Conservation (phyloP, 805 yeast genomes). For the Ogataea allantospora region DNA sequence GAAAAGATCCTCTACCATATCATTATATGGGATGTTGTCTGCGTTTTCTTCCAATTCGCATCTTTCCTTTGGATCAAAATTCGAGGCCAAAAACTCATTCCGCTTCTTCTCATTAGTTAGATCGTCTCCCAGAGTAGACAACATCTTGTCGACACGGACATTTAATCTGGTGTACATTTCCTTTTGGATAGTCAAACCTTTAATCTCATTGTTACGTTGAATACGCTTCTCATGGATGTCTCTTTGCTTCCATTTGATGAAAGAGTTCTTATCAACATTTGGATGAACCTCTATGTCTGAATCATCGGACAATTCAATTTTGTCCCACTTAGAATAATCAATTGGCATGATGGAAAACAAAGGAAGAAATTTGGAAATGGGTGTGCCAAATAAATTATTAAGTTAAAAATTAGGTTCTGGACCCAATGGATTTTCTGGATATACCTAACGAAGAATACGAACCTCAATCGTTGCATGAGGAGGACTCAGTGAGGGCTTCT, state of each 20-base stretch:
- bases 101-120: slow-evolving; percentile 34
- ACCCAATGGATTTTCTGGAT: slow-evolving; percentile 10
- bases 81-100: slow-evolving; percentile 42
- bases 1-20: slow-evolving; percentile 88
- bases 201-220: slow-evolving; percentile 75
- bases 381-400: too few species aligned
- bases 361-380: too few species aligned
- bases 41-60: slow-evolving; percentile 40
- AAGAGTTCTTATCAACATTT: slow-evolving; percentile 90
- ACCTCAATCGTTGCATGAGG: slow-evolving; percentile 2
- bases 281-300: slow-evolving; percentile 98
- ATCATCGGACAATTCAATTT: slow-evolving; percentile 92
- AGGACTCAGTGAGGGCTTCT: slow-evolving; percentile 19
- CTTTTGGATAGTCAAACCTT: slow-evolving; percentile 68
- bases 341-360: slow-evolving; percentile 38
- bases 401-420: neutral
- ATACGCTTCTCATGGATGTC: slow-evolving; percentile 92
- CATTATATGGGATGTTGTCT: slow-evolving; percentile 68
- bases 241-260: slow-evolving; percentile 94
- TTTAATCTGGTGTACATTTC: slow-evolving; percentile 79
- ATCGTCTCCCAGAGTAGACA: slow-evolving; percentile 43
- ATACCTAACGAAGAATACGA: slow-evolving; percentile 12
- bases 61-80: slow-evolving; percentile 59
- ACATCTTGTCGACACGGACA: slow-evolving; percentile 64
- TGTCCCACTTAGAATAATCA: slow-evolving; percentile 98